A percentile compares a stretch with the other conserved stretches of the same genome.
Evolutionary conservation across 129 eudicot genomes (phyloP).

Genomic region (Dittrichia graveolens): DNA sequence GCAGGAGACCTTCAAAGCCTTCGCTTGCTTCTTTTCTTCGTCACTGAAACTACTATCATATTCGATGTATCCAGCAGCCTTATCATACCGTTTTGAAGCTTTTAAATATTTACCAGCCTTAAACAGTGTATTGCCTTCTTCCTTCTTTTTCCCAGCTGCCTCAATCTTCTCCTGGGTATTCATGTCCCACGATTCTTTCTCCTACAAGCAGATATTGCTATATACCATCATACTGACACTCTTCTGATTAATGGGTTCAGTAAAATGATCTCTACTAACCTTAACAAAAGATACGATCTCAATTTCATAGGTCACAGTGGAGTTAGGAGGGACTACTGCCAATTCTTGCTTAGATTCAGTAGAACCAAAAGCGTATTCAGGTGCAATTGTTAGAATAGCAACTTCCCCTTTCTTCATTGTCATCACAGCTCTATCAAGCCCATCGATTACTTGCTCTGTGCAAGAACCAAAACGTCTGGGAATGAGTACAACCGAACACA

Average conservation of each 20-base stretch:
- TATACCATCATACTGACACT: no score
- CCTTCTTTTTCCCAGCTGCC: conserved; percentile 88
- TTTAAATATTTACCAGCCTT: conserved; percentile 82
- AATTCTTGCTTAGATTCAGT: conserved; percentile 74
- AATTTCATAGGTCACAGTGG: conserved; percentile 71
- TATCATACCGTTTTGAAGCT: conserved; percentile 90
- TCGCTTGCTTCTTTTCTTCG: conserved; percentile 85
- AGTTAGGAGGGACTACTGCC: conserved; percentile 78
- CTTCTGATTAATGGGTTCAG: no score
- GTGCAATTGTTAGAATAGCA: conserved; percentile 64
- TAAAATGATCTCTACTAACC: conserved; percentile 41
- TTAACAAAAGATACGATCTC: conserved; percentile 83
- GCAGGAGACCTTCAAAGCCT: conserved; percentile 67
- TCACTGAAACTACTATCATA: conserved; percentile 72
- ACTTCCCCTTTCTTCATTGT: conserved; percentile 96
- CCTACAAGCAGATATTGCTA: conserved; percentile 41
- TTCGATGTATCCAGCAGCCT: conserved; percentile 83
- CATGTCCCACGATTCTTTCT: conserved; percentile 96
- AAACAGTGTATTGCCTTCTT: conserved; percentile 82
- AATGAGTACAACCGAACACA: conserved; percentile 1
- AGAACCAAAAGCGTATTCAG: conserved; percentile 84
- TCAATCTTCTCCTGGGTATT: conserved; percentile 83
- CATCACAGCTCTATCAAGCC: conserved; percentile 69
- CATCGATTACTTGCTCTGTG: conserved; percentile 92
- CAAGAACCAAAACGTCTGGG: not conserved